These are phyloP conservation scores for Arachnopeziza araneosa DNA, from an alignment of 2,329 filamentous ascomycete species.

Conservation along the genomic window DNA sequence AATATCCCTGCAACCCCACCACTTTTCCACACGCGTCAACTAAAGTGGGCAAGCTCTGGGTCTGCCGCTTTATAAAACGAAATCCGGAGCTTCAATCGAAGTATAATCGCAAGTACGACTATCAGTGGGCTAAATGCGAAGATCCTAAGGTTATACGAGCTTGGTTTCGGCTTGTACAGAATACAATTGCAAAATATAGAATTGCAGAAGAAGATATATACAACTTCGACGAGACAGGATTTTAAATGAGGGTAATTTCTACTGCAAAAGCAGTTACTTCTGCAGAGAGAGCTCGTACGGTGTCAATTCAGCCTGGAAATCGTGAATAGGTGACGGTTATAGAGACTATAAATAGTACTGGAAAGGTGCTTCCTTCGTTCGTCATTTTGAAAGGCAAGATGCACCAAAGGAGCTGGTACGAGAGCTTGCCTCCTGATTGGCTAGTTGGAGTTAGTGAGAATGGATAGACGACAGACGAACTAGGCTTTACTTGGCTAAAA, in stretches of 20 bases:
- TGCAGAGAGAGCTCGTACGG: not conserved
- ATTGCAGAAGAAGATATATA: slow-evolving; percentile 2
- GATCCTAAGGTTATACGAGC: not conserved
- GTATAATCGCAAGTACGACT: not conserved
- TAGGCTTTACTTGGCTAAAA: not conserved
- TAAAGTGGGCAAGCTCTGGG: no score
- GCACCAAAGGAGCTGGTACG: not conserved
- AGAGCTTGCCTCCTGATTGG: not conserved
- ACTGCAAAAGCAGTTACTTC: not conserved
- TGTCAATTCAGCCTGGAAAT: slow-evolving; percentile 1
- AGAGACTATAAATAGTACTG: not conserved
- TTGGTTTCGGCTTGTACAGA: slow-evolving; percentile 2
- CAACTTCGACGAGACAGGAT: slow-evolving; percentile 4
- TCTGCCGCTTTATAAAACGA: not conserved
- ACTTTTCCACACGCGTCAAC: no score
- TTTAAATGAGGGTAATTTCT: not conserved
- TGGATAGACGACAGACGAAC: not conserved
- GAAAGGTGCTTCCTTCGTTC: not conserved
- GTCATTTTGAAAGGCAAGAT: slow-evolving; percentile 2
- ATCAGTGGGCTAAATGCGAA: not conserved
- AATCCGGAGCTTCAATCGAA: not conserved
- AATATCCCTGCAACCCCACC: no score
- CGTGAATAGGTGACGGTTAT: slow-evolving; percentile 3
- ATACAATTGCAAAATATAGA: slow-evolving; percentile 4
- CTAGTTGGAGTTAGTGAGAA: not conserved